Evolutionary conservation across 352 stramenopile species (phyloP).

Genomic region (Plasmopara viticola): DNA sequence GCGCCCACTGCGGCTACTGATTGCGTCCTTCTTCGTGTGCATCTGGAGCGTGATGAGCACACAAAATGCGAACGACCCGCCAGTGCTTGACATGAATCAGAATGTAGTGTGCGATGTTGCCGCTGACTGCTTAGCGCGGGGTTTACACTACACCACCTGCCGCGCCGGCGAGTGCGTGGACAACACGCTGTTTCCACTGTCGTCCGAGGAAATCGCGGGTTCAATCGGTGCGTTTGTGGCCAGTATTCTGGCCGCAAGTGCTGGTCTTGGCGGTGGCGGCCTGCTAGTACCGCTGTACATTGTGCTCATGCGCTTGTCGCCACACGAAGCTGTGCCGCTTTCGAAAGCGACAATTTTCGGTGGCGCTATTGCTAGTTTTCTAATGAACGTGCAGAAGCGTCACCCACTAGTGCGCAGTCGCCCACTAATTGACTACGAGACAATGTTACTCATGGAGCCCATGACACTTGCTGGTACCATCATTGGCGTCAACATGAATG

Average conservation of each 20-base stretch:
- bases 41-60: too few species aligned
- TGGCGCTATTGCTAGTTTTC: slow-evolving; percentile 65
- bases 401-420: slow-evolving; percentile 57
- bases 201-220: slow-evolving; percentile 41
- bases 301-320: slow-evolving; percentile 62
- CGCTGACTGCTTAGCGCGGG: slow-evolving; percentile 42
- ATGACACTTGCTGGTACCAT: slow-evolving; percentile 85
- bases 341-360: slow-evolving; percentile 84
- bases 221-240: slow-evolving; percentile 63
- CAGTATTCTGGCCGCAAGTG: slow-evolving; percentile 54
- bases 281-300: slow-evolving; percentile 78
- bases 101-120: slow-evolving; percentile 34
- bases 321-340: slow-evolving; percentile 74
- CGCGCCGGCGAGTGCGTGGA: slow-evolving; percentile 43
- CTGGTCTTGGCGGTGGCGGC: slow-evolving; percentile 65
- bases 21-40: too few species aligned
- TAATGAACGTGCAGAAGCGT: slow-evolving; percentile 57
- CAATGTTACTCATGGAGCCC: slow-evolving; percentile 78
- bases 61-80: too few species aligned
- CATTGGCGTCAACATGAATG: slow-evolving; percentile 82
- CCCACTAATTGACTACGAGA: slow-evolving; percentile 81
- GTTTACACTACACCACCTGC: slow-evolving; percentile 36
- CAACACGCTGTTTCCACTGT: slow-evolving; percentile 55
- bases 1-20: too few species aligned
- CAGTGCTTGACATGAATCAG: slow-evolving; percentile 11